Evolutionary conservation across 257 asterid species (phyloP).

Genomic region (Gentiana dahurica): DNA sequence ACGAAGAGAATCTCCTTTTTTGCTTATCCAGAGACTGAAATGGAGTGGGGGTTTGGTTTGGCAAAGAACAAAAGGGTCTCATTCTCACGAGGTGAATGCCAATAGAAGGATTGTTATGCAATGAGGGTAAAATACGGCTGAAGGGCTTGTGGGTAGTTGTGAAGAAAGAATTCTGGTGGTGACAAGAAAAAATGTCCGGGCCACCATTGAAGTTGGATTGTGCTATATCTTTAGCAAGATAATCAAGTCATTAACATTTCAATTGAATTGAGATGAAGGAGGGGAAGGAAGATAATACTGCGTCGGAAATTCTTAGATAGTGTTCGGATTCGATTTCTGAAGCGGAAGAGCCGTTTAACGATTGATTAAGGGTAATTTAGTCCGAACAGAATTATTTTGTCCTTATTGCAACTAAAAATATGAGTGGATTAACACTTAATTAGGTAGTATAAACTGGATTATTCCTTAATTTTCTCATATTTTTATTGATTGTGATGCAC

Average conservation of each 20-base stretch:
- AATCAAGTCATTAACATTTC: slow-evolving; percentile 24
- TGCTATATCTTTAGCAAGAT: slow-evolving; percentile 7
- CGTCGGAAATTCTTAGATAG: background rate
- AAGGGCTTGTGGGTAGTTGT: slow-evolving; percentile 19
- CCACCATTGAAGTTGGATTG: slow-evolving; percentile 49
- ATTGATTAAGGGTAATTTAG: too few species aligned
- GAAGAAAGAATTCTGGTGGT: slow-evolving; percentile 28
- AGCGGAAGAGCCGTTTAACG: too few species aligned
- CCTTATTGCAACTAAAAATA: too few species aligned
- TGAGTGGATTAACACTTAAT: too few species aligned
- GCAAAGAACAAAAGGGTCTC: slow-evolving; percentile 33
- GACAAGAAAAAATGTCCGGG: slow-evolving; percentile 36
- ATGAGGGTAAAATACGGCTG: slow-evolving; percentile 14
- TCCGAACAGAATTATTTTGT: too few species aligned
- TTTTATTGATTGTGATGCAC: too few species aligned
- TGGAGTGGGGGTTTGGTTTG: slow-evolving; percentile 11
- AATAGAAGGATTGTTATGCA: slow-evolving; percentile 2
- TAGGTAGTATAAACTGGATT: too few species aligned
- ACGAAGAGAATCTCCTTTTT: slow-evolving; percentile 31
- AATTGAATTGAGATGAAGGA: background rate
- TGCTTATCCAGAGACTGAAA: slow-evolving; percentile 31
- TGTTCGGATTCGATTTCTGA: too few species aligned
- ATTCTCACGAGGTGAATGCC: slow-evolving; percentile 11
- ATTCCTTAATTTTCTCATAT: too few species aligned
- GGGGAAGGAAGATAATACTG: background rate